Evolutionary conservation across 208 protist species (phyloP).

Genomic region (Trypanosoma caninum): DNA sequence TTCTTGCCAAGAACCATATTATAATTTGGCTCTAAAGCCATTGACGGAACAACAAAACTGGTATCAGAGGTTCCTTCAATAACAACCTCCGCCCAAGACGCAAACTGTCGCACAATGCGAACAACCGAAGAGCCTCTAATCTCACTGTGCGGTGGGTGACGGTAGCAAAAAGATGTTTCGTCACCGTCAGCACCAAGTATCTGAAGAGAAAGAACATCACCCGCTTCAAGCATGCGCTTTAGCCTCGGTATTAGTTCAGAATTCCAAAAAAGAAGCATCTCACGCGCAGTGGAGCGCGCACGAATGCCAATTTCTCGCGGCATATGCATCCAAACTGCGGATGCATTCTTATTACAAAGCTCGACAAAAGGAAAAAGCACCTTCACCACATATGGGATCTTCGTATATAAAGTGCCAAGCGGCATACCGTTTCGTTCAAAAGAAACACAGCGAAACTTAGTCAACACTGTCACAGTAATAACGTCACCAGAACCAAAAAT

Average conservation of each 20-base stretch:
- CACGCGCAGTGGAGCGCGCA: constrained; percentile 66
- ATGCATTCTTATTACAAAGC: constrained; percentile 72
- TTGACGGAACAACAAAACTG: constrained; percentile 31
- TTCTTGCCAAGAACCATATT: constrained; percentile 25
- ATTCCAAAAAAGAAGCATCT: constrained; percentile 56
- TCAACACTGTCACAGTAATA: constrained; percentile 74
- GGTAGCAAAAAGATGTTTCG: constrained; percentile 59
- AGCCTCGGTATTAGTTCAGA: constrained; percentile 30
- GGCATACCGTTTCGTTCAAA: constrained; percentile 79
- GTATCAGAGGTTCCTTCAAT: constrained; percentile 34
- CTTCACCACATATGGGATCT: constrained; percentile 43
- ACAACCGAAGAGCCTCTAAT: constrained; percentile 25
- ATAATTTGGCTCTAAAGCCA: constrained; percentile 57
- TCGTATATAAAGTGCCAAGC: constrained; percentile 62
- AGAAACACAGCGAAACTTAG: constrained; percentile 45
- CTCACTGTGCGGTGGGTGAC: constrained; percentile 35
- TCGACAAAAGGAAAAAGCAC: constrained; percentile 82
- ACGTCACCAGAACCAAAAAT: constrained; percentile 85
- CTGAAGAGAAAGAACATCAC: constrained; percentile 33
- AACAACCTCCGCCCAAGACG: constrained; percentile 38
- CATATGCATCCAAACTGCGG: constrained; percentile 71
- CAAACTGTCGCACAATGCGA: constrained; percentile 51
- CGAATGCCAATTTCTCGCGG: constrained; percentile 51
- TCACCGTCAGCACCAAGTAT: constrained; percentile 81
- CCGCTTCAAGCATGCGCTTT: constrained; percentile 11